These are phyloP conservation scores for Alternaria atra DNA, from an alignment of 2,329 filamentous ascomycete genomes.

Conservation along the genomic window DNA sequence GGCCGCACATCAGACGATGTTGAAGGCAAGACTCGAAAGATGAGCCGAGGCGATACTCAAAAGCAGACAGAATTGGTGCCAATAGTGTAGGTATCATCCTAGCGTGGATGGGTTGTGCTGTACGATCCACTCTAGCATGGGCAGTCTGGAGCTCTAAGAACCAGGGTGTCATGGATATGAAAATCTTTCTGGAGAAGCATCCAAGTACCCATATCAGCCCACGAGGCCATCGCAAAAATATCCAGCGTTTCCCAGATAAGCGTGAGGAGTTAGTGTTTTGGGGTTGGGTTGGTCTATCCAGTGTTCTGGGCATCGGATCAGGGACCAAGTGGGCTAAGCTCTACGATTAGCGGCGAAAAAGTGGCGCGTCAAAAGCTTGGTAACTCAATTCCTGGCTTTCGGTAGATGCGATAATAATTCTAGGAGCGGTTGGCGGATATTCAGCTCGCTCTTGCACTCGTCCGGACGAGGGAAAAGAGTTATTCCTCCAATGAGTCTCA, in stretches of 20 bases:
- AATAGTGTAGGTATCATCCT: neutral
- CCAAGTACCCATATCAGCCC: neutral
- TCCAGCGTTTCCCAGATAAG: neutral
- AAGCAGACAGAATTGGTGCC: neutral
- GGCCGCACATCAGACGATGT: neutral
- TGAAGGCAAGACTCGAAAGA: neutral
- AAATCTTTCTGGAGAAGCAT: constrained; percentile 4
- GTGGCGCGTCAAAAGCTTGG: constrained; percentile 11
- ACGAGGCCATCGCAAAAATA: neutral
- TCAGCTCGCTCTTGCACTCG: neutral
- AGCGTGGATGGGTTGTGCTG: constrained; percentile 1
- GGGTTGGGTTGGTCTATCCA: neutral
- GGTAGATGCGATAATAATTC: neutral
- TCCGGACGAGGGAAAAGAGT: neutral
- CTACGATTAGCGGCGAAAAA: neutral
- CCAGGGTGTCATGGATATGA: neutral
- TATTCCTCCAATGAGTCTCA: constrained; percentile 1
- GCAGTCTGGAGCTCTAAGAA: constrained; percentile 1
- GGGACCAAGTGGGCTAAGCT: constrained; percentile 11
- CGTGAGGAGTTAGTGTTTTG: neutral
- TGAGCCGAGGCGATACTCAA: neutral
- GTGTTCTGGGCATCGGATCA: constrained; percentile 13
- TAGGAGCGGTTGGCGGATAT: neutral
- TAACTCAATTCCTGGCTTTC: constrained; percentile 5
- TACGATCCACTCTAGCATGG: neutral